Evolutionary conservation across 768 basidiomycete genomes (phyloP).

Genomic region (button mushroom (Agaricus bisporus)): DNA sequence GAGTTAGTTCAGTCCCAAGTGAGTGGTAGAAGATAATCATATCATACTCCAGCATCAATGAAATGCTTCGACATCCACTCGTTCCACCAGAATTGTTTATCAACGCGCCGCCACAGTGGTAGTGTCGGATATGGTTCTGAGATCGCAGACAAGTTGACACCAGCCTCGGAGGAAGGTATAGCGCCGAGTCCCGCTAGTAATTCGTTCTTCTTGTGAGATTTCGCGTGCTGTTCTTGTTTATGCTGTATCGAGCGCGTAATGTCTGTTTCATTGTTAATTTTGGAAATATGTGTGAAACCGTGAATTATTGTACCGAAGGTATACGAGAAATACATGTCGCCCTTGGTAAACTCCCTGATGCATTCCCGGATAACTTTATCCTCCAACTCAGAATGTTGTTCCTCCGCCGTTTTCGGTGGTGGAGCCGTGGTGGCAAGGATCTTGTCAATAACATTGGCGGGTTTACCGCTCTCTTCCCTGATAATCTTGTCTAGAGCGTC

Average conservation of each 20-base stretch:
- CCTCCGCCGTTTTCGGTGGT: slow-evolving; percentile 54
- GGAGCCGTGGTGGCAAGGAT: slow-evolving; percentile 60
- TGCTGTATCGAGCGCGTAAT: slow-evolving; percentile 79
- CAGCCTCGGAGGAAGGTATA: slow-evolving; percentile 26
- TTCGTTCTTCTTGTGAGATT: slow-evolving; percentile 49
- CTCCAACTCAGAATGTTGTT: slow-evolving; percentile 72
- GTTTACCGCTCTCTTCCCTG: slow-evolving; percentile 38
- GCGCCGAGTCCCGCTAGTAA: slow-evolving; percentile 60
- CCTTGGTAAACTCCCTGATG: slow-evolving; percentile 70
- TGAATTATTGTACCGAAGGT: slow-evolving; percentile 58
- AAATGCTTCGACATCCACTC: slow-evolving; percentile 82
- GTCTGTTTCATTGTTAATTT: slow-evolving; percentile 35
- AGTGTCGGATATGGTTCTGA: slow-evolving; percentile 71
- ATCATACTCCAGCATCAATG: slow-evolving; percentile 75
- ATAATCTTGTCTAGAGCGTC: slow-evolving; percentile 39
- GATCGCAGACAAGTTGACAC: slow-evolving; percentile 42
- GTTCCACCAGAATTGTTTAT: slow-evolving; percentile 96
- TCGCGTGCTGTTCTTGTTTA: slow-evolving; percentile 62
- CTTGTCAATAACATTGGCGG: slow-evolving; percentile 45
- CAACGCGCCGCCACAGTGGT: slow-evolving; percentile 88
- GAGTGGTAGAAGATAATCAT: background rate
- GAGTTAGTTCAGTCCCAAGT: slow-evolving; percentile 2
- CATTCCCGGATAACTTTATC: slow-evolving; percentile 78
- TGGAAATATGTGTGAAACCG: background rate
- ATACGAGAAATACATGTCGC: slow-evolving; percentile 88